Percentiles rank a stretch among this genome's conserved stretches.
These are phyloP conservation scores for Vanderwaltozyma polyspora DNA, from an alignment of 805 yeast species.

Conservation along the genomic window DNA sequence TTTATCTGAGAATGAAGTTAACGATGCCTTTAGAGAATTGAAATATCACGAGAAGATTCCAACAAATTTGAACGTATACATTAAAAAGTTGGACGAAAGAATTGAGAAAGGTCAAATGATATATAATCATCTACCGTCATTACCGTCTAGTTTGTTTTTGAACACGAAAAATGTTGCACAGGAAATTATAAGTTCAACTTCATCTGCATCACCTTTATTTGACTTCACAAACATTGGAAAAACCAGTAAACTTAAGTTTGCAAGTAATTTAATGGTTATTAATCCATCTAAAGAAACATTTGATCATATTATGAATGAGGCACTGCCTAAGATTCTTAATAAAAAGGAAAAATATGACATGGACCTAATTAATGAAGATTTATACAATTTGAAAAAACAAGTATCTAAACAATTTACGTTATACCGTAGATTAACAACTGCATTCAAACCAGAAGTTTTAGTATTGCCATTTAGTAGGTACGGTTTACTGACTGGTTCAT, in stretches of 20 bases:
- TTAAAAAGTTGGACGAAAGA: conserved; percentile 15
- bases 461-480: conserved; percentile 25
- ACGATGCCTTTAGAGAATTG: conserved; percentile 11
- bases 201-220: conserved; percentile 17
- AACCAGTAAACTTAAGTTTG: conserved; percentile 20
- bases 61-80: conserved; percentile 15
- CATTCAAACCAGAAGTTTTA: conserved; percentile 18
- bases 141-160: conserved; percentile 18
- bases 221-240: conserved; percentile 8
- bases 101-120: conserved; percentile 17
- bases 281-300: conserved; percentile 33
- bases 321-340: conserved; percentile 13
- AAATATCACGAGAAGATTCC: conserved; percentile 11
- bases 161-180: conserved; percentile 20
- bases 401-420: conserved; percentile 21
- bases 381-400: conserved; percentile 18
- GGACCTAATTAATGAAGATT: conserved; percentile 23
- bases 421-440: conserved; percentile 17
- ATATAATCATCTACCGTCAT: conserved; percentile 32
- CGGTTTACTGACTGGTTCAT: conserved; percentile 22
- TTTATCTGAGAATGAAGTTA: conserved; percentile 19
- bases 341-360: conserved; percentile 18
- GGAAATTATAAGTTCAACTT: conserved; percentile 19
- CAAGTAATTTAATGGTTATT: conserved; percentile 49
- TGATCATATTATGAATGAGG: conserved; percentile 11